Evolutionary conservation across 371 early-diverging fungal genomes (phyloP), one percentile per base, ranked within the genome.

Genomic region (Phascolomyces articulosus): DNA sequence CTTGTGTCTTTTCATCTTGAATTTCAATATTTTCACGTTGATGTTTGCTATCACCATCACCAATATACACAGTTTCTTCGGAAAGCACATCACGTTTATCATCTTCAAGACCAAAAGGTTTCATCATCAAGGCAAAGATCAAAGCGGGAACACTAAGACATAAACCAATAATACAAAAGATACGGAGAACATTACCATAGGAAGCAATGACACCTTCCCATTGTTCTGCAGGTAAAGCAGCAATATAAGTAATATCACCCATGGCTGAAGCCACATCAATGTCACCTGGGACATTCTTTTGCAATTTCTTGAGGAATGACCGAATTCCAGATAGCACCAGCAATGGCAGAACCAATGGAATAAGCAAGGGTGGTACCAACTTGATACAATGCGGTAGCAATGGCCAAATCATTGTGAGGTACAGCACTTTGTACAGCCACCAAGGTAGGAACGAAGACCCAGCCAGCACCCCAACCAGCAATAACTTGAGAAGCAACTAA

Each of bases 261-360:
- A 66, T 34, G 28, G 63, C 60, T 18, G 64, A 63, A 2, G 57
- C 31, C 20, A 58, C 54, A 23, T 67, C 72, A 29, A 75, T 77
- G 20, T 77, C 67, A 18, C 78, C 74, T 10, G 81, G 77, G 21
- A 80, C 75, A 55, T 72, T n/a, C 57, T 11, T 58, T 56, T 3
- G 67, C 64, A 16, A 83, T 63, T 40, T 77, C 64, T 2, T 9
- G 49, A 15, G 83, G 83, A 55, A 83, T 58, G 24, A 71, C 61
- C 40, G 73, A 68, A 40, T 81, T 83, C 79, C 81, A 83, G 40
- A 80, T 59, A 54, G 81, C 79, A 24, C 81, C 81, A 40, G 78
- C 72, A 34, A 83, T 57, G 6, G 83, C 73, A 23, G 71, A 60
- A 2, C 83, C 83, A n/a, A 83, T 71, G 21, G 79, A 75, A 13